Conservation (phyloP, 345 rosid species). For the Lepidium sativum region DNA sequence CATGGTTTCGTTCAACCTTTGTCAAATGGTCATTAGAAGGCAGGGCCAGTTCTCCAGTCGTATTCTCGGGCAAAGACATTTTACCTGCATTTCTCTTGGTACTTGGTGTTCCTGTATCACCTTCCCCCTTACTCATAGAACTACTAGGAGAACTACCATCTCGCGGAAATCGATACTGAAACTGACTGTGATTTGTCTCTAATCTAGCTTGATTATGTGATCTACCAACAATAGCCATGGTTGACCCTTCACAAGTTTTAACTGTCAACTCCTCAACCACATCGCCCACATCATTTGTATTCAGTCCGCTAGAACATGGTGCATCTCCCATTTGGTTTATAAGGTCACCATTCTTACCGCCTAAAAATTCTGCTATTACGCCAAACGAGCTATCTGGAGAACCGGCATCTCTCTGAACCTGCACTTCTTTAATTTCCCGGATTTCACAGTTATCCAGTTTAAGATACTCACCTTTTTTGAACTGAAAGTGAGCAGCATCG, state of each 20-base stretch:
- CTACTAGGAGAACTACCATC: slow-evolving; percentile 42
- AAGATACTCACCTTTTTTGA: slow-evolving; percentile 47
- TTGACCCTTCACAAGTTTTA: slow-evolving; percentile 42
- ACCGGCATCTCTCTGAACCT: slow-evolving; percentile 28
- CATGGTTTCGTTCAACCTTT: slow-evolving; percentile 33
- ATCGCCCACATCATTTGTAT: slow-evolving; percentile 33
- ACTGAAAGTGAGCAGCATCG: slow-evolving; percentile 40
- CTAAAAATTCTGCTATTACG: slow-evolving; percentile 46
- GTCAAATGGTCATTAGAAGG: slow-evolving; percentile 23
- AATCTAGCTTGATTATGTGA: slow-evolving; percentile 47
- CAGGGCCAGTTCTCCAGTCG: slow-evolving; percentile 26
- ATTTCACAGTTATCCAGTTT: slow-evolving; percentile 39
- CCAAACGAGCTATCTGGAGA: slow-evolving; percentile 41
- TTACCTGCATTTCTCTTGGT: slow-evolving; percentile 28
- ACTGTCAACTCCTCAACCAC: slow-evolving; percentile 79
- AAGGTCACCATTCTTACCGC: slow-evolving; percentile 39
- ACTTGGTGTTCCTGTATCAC: slow-evolving; percentile 21
- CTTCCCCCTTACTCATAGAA: slow-evolving; percentile 34
- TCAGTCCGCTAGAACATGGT: slow-evolving; percentile 31
- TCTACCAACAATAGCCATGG: slow-evolving; percentile 56
- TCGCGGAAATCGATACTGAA: slow-evolving; percentile 41
- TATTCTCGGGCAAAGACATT: slow-evolving; percentile 33
- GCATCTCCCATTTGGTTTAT: slow-evolving; percentile 33
- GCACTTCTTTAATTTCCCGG: slow-evolving; percentile 40
- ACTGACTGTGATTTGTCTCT: slow-evolving; percentile 37